Evolutionary conservation across 2,329 filamentous ascomycete species (phyloP).

Genomic region (Neocucurbitaria cava): DNA sequence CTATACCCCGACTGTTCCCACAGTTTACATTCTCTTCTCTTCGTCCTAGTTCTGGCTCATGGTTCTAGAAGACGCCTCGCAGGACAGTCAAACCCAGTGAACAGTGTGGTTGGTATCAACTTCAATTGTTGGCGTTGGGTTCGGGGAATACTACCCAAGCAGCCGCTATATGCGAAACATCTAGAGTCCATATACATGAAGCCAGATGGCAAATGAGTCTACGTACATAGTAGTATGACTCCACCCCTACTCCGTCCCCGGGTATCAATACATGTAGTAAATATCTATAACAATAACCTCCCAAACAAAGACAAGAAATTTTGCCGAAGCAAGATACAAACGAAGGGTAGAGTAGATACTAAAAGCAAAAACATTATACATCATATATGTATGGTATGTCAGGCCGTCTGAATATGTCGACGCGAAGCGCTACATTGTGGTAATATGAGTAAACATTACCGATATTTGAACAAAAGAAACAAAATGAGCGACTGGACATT

Average conservation of each 20-base stretch:
- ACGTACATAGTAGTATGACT: conserved; percentile 20
- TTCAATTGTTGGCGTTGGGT: conserved; percentile 9
- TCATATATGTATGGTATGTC: conserved; percentile 2
- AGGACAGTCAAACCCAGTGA: conserved; percentile 8
- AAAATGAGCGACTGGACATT: conserved; percentile 6
- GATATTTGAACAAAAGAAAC: conserved; percentile 9
- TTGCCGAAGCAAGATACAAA: conserved; percentile 7
- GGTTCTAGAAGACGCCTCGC: background rate
- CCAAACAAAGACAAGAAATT: conserved; percentile 8
- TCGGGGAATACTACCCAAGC: conserved; percentile 3
- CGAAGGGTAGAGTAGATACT: background rate
- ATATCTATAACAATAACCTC: conserved; percentile 17
- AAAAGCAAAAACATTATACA: conserved; percentile 10
- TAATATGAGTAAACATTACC: conserved; percentile 42
- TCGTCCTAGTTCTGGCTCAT: conserved; percentile 8
- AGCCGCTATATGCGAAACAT: conserved; percentile 13
- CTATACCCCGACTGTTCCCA: conserved; percentile 7
- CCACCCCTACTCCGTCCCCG: conserved; percentile 11
- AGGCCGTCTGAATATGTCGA: conserved; percentile 7
- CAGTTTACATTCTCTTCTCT: background rate
- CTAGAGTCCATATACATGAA: conserved; percentile 5
- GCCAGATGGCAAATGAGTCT: conserved; percentile 11
- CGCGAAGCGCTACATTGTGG: conserved; percentile 31
- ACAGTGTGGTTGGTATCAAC: background rate
- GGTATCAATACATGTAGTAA: conserved; percentile 42